These are phyloP conservation scores for Harringtonia aguacate DNA, from an alignment of 2,329 filamentous ascomycete species.

Conservation along the genomic window DNA sequence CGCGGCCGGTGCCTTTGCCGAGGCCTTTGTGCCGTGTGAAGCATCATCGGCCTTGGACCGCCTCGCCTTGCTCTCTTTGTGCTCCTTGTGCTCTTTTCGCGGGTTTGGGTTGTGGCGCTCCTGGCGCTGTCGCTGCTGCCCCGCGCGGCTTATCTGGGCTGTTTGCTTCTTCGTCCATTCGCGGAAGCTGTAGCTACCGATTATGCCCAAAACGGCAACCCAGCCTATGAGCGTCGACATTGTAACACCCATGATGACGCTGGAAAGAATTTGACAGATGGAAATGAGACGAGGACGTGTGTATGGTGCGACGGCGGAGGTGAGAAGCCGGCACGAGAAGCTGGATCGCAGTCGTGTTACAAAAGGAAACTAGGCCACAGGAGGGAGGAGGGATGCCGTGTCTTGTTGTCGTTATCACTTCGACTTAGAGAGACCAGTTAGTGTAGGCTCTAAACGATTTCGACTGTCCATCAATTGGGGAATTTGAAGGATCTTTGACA, in stretches of 20 bases:
- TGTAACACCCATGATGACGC: conserved; percentile 20
- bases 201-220: conserved; percentile 17
- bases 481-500: background rate
- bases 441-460: no score
- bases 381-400: no score
- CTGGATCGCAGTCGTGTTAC: no score
- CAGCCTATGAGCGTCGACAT: conserved; percentile 24
- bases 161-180: conserved; percentile 15
- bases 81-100: conserved; percentile 24
- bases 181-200: conserved; percentile 14
- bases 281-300: background rate
- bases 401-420: no score
- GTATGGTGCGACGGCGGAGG: no score
- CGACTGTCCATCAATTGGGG: background rate
- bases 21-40: conserved; percentile 24
- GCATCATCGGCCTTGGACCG: conserved; percentile 26
- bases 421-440: no score
- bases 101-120: conserved; percentile 21
- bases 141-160: conserved; percentile 11
- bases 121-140: conserved; percentile 16
- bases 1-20: background rate
- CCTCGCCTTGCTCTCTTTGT: conserved; percentile 19
- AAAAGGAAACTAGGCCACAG: no score
- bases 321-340: no score
- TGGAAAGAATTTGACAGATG: background rate